These are phyloP conservation scores for Lindgomyces ingoldianus DNA, from an alignment of 495 filamentous ascomycete species.

Conservation along the genomic window DNA sequence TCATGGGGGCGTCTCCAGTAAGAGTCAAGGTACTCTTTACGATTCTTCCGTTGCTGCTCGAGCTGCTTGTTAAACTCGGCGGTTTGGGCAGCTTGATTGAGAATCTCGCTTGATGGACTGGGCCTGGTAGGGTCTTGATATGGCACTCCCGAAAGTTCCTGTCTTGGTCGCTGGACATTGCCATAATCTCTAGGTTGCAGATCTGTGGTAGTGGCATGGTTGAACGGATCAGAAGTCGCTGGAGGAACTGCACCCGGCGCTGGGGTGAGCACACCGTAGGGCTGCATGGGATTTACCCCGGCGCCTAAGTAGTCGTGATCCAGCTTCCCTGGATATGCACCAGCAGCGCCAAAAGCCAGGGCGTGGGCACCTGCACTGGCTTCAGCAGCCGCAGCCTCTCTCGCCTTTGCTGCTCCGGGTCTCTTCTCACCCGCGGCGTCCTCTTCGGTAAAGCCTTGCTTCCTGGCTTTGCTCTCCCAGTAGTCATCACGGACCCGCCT, in stretches of 20 bases:
- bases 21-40: constrained; percentile 72
- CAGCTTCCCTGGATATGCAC: constrained; percentile 13
- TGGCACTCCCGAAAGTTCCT: constrained; percentile 83
- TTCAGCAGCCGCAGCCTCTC: constrained; percentile 73
- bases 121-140: constrained; percentile 86
- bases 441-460: constrained; percentile 97
- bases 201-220: constrained; percentile 75
- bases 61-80: constrained; percentile 87
- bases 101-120: constrained; percentile 76
- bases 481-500: constrained; percentile 95
- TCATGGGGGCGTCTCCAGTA: constrained; percentile 79
- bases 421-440: constrained; percentile 96
- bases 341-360: constrained; percentile 48
- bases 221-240: constrained; percentile 60
- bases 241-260: constrained; percentile 70
- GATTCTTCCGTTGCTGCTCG: constrained; percentile 70
- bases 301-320: constrained; percentile 25
- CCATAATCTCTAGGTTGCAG: constrained; percentile 78
- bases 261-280: constrained; percentile 39
- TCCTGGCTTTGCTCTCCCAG: constrained; percentile 94
- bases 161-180: constrained; percentile 78
- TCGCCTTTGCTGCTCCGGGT: constrained; percentile 83
- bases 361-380: constrained; percentile 50
- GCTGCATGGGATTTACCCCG: constrained; percentile 17
- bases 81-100: constrained; percentile 83